Conservation (phyloP, 2,329 filamentous ascomycete genomes). For the Shiraia bambusicola region DNA sequence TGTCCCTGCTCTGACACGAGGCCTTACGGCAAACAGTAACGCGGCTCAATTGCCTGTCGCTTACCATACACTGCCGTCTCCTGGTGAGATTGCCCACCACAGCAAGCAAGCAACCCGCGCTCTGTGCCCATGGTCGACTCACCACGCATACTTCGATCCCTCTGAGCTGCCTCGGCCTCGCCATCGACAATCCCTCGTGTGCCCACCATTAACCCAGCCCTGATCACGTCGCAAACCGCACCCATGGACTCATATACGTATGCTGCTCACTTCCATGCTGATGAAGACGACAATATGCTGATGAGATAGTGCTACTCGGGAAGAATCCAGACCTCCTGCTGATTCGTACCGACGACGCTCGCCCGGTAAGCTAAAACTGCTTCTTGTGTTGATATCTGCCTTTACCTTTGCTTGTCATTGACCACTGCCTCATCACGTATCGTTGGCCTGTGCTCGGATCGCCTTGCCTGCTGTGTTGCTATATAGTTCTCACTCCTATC, state of each 20-base stretch:
- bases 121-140: slow-evolving; percentile 22
- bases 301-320: slow-evolving; percentile 41
- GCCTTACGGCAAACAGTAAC: slow-evolving; percentile 48
- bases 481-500: no score
- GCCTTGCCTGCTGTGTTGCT: no score
- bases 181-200: not conserved
- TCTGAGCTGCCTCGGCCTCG: slow-evolving; percentile 14
- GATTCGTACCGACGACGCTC: slow-evolving; percentile 61
- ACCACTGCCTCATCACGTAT: no score
- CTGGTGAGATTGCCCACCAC: slow-evolving; percentile 23
- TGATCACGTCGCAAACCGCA: not conserved
- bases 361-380: slow-evolving; percentile 59
- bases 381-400: not conserved
- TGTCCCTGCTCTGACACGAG: slow-evolving; percentile 44
- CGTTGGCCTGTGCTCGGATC: no score
- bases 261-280: slow-evolving; percentile 6
- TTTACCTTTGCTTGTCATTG: not conserved
- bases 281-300: slow-evolving; percentile 9
- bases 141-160: slow-evolving; percentile 9
- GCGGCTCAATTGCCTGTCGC: slow-evolving; percentile 31
- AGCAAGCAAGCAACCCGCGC: slow-evolving; percentile 16
- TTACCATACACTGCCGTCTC: slow-evolving; percentile 25
- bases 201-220: not conserved
- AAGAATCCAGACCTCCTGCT: slow-evolving; percentile 57
- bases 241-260: slow-evolving; percentile 45